These are phyloP conservation scores for Leccinum longicurvipes DNA, from an alignment of 768 basidiomycete species.

Conservation along the genomic window DNA sequence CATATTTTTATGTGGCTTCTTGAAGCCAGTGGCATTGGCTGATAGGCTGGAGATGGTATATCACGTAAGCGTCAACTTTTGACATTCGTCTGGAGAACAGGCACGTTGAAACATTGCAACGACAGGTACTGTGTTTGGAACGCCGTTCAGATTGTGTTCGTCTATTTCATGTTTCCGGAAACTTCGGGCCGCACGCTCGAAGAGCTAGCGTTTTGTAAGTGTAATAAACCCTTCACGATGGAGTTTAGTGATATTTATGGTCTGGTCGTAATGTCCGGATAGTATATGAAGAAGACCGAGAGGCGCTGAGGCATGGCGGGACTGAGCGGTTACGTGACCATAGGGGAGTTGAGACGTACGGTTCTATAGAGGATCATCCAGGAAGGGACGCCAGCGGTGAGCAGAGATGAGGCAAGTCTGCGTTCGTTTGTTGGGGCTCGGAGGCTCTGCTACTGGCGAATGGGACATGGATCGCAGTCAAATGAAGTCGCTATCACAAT, in stretches of 20 bases:
- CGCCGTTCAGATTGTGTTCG: neutral
- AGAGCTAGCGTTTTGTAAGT: neutral
- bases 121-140: neutral
- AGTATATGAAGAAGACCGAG: neutral
- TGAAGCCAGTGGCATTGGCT: neutral
- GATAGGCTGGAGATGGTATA: neutral
- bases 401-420: neutral
- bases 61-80: neutral
- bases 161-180: neutral
- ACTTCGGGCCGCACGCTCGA: neutral
- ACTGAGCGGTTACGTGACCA: neutral
- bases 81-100: neutral
- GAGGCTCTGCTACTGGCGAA: neutral
- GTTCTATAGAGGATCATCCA: neutral
- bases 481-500: no score
- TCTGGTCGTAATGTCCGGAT: neutral
- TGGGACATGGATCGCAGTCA: no score
- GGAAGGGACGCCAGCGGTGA: neutral
- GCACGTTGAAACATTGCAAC: neutral
- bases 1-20: neutral
- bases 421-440: neutral
- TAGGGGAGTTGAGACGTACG: neutral
- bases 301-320: neutral
- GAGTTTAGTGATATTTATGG: neutral
- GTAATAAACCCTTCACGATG: neutral